phyloP scores from a whole-genome alignment of 306 rosid genomes.

The Rubus idaeus region DNA sequence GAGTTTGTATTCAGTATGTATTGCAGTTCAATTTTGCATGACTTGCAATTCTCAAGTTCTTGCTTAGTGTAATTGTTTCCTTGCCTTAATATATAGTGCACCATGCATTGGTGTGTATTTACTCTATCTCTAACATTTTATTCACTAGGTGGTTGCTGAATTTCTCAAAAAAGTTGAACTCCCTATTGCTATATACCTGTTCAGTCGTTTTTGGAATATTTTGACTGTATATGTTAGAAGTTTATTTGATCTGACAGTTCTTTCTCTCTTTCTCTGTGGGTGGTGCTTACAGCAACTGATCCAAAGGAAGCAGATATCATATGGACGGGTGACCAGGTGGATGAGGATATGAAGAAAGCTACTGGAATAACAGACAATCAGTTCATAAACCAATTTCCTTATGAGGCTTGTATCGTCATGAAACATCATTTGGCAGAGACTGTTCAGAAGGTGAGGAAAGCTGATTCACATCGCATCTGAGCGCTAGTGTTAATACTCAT shows the following conservation, averaged over 20 bases:
- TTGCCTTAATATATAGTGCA: background rate
- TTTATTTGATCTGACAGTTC: slow-evolving; percentile 27
- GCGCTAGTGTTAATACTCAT: background rate
- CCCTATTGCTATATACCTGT: background rate
- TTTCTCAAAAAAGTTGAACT: background rate
- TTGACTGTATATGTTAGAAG: background rate
- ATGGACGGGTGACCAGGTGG: slow-evolving; percentile 86
- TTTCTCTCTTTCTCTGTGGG: slow-evolving; percentile 14
- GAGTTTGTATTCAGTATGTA: slow-evolving; percentile 73
- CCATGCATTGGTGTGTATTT: background rate
- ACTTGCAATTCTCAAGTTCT: slow-evolving; percentile 17
- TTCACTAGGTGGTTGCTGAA: background rate
- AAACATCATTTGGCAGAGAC: slow-evolving; percentile 97
- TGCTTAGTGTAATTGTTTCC: slow-evolving; percentile 9
- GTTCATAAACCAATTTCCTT: slow-evolving; percentile 84
- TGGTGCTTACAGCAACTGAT: slow-evolving; percentile 58
- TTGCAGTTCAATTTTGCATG: slow-evolving; percentile 8
- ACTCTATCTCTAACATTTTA: background rate
- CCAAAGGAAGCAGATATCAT: slow-evolving; percentile 86
- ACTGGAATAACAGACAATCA: slow-evolving; percentile 77
- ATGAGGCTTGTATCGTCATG: slow-evolving; percentile 96
- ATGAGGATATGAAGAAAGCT: slow-evolving; percentile 79
- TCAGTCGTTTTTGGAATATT: background rate
- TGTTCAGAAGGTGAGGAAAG: slow-evolving; percentile 65
- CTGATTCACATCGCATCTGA: slow-evolving; percentile 15